Evolutionary conservation across 768 basidiomycete species (phyloP).

Genomic region (Pisolithus microcarpus): DNA sequence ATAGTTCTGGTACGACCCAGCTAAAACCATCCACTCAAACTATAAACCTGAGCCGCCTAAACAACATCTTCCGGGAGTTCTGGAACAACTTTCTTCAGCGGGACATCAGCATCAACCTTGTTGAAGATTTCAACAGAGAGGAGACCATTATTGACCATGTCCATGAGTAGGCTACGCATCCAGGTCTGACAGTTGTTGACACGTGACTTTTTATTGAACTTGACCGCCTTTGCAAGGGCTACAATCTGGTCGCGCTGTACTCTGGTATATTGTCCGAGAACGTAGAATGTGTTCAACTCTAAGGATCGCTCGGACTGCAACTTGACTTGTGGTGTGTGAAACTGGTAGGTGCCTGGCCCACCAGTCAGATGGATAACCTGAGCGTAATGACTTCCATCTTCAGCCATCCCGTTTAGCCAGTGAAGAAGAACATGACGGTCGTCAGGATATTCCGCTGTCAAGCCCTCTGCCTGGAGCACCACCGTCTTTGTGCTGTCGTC

Average conservation of each 20-base stretch:
- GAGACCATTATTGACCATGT: slow-evolving; percentile 9
- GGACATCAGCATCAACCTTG: slow-evolving; percentile 4
- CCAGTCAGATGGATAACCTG: slow-evolving; percentile 2
- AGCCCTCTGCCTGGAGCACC: slow-evolving; percentile 15
- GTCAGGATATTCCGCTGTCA: background rate
- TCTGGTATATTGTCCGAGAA: slow-evolving; percentile 3
- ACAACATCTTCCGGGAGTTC: slow-evolving; percentile 1
- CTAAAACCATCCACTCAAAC: too few relatives aligned
- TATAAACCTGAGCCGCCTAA: background rate
- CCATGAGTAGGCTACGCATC: slow-evolving; percentile 11
- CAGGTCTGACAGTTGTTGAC: slow-evolving; percentile 13
- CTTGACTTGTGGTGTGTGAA: background rate
- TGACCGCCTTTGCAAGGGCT: slow-evolving; percentile 5
- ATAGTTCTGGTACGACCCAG: too few relatives aligned
- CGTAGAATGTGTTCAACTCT: background rate
- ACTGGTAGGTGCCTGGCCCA: slow-evolving; percentile 4
- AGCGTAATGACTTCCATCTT: background rate
- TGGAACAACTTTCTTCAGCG: slow-evolving; percentile 6
- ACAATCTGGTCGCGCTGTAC: slow-evolving; percentile 5
- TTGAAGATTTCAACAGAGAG: slow-evolving; percentile 10
- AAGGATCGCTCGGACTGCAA: background rate
- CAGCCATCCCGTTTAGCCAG: background rate
- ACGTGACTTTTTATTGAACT: slow-evolving; percentile 8
- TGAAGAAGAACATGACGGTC: slow-evolving; percentile 1
- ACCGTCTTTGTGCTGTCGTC: slow-evolving; percentile 4